Base-by-base conservation (phyloP, 805 yeast genomes). In the Naumovozyma baii region DNA sequence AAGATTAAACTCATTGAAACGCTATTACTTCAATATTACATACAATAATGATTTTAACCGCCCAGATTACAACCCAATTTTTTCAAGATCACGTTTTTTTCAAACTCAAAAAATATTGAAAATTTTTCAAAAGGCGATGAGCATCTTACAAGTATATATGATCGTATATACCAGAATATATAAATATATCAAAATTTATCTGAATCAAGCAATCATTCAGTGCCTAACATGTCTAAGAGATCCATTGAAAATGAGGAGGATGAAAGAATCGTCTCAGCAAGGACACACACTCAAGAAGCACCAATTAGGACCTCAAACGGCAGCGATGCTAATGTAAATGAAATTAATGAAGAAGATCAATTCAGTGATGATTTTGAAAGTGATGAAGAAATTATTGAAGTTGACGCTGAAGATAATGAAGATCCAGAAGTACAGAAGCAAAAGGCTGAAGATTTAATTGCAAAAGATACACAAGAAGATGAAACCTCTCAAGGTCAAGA, bases 281-380 rank as follows among this genome's bases (percentile, higher is more conserved):
- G 52, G 58, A 63, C 51, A 40, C 62, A 62, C 7, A 39, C 39
- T 18, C 50, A 41, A 5, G 45, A 41, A 39, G 54, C 44, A n/a
- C 40, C 44, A 12, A 22, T 43, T 10, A 42, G 37, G 5, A 51
- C 47, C 3, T 51, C 44, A 45, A 76, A 69, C 14, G 46, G 50
- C 16, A 64, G 54, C 5, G 66, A 55, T 5, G 63, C 55, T n/a
- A 66, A 78, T 45, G 63, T 68, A 26, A 80, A 77, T 15, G 75
- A 80, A 74, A 94, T 90, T 19, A 95, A 82, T 49, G 83, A 82
- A 61, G 96, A 87, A 61, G 92, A 83, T 55, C 79, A 83, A 32
- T 81, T 79, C 51, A 95, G 95, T 44, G 95, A 85, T 57, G 96
- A 88, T 55, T 86, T 80, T 49, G 95, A 86, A 52, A 83, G 90